Evolutionary conservation across 208 protist genomes (phyloP).

Genomic region (Vickermania ingenoplastis): DNA sequence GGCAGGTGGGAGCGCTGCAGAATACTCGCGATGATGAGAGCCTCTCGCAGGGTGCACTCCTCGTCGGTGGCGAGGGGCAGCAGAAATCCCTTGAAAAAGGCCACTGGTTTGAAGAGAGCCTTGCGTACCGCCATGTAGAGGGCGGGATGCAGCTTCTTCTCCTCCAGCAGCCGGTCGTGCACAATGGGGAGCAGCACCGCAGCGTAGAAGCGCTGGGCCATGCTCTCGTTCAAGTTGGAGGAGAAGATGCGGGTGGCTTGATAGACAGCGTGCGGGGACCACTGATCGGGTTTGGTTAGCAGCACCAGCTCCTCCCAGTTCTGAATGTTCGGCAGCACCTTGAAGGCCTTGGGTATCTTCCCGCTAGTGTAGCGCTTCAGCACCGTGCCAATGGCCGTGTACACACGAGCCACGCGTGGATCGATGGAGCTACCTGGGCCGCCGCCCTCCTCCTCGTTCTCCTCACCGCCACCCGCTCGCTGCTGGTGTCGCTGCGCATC

Average conservation of each 20-base stretch:
- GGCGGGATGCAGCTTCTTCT: slow-evolving; percentile 96
- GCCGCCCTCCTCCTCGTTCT: slow-evolving; percentile 4
- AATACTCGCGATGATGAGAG: slow-evolving; percentile 91
- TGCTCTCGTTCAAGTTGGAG: slow-evolving; percentile 94
- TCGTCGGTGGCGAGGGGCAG: slow-evolving; percentile 94
- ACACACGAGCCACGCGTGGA: slow-evolving; percentile 80
- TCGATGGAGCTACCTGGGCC: slow-evolving; percentile 32
- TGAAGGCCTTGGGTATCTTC: slow-evolving; percentile 99
- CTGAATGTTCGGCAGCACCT: slow-evolving; percentile 95
- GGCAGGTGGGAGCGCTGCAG: slow-evolving; percentile 90
- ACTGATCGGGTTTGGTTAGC: slow-evolving; percentile 93
- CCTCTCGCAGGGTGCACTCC: slow-evolving; percentile 93
- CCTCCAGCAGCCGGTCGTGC: slow-evolving; percentile 57
- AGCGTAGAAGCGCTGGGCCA: slow-evolving; percentile 96
- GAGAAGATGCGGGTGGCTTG: slow-evolving; percentile 96
- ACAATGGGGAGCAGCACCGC: slow-evolving; percentile 97
- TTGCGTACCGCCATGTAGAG: slow-evolving; percentile 98
- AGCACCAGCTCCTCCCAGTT: slow-evolving; percentile 98
- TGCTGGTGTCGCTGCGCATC: slow-evolving; percentile 4
- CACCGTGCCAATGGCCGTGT: slow-evolving; percentile 91
- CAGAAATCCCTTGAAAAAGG: slow-evolving; percentile 99
- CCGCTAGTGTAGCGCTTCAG: slow-evolving; percentile 95
- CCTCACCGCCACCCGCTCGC: background rate
- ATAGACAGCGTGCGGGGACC: slow-evolving; percentile 93
- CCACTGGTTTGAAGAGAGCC: slow-evolving; percentile 96